Base-by-base conservation (phyloP, 306 rosid species). In the Mimosa pudica region DNA sequence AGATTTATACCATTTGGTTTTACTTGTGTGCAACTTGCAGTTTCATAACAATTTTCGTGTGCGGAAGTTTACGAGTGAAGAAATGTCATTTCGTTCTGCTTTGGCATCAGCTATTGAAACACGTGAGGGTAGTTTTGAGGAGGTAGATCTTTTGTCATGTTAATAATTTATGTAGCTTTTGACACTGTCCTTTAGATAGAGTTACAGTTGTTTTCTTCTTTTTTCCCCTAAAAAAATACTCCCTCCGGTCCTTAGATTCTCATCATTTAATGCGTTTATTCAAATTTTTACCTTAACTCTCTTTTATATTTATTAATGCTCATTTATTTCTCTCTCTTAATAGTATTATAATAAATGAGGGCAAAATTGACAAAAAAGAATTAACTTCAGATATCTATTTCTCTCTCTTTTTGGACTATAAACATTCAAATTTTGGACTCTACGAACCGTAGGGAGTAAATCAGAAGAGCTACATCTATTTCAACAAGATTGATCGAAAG, bases 111-210 rank as follows among this genome's bases (percentile, higher is more conserved):
- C 97, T 78, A 81, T 91, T 30, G 97, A 91, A 81, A 74, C 87
- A 35, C 90, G 41, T 55, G 97, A 92, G 86, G 98, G 97, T 72
- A 89, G 91, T 87, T 78, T 86, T 52, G 98, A 94, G 82, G 98
- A 92, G 98, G 98, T 92, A 87, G 81, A 69, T 81, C 42, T 81
- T 54, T 73, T 61, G 24, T 47, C 57, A 46, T 46, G 10, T 20
- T 47, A 2, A 38, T 38, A 2, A 0, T 46, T 24, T 20, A 69
- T 5, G 55, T 69, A 60, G 24, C 47, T 69, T 71, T 74, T 75
- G 32, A 38, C 63, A 73, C 62, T 80, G n/a, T 83, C 41, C 36
- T 70, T 74, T 49, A 20, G 63, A 17, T 54, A 70, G 70, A 69
- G 73, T 41, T 80, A 54, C 72, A 24, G 74, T 72, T 33, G 33